Base-by-base conservation (phyloP, 805 yeast genomes). In the Cyberlindnera subsufficiens region DNA sequence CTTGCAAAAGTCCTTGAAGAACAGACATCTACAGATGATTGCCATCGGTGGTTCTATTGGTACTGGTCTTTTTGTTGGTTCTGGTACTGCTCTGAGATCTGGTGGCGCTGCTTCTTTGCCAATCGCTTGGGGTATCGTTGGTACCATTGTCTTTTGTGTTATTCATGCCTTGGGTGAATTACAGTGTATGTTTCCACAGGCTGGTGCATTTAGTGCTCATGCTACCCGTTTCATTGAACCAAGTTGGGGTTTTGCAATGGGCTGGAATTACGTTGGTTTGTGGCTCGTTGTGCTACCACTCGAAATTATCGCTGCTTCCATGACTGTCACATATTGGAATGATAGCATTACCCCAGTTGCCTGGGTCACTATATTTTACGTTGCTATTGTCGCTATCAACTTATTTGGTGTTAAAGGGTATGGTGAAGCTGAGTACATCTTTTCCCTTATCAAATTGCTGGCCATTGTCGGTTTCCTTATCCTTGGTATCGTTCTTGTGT, bases 21-120 rank as follows among this genome's bases (percentile, higher is more conserved):
- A 66, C 35, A 73, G 84, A 65, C 86, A 80, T 53, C 58, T 81
- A 53, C 78, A 79, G 50, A 78, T 82, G 75, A 74, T 82, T 47
- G 79, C 86, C 30, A 76, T 82, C 36, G 86, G 86, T 32, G 80
- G 84, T 37, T 72, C 81, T 34, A 75, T 81, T 32, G 86, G 86
- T 45, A 79, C 86, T 0, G 86, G 88, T 56, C 63, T 81, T 43
- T 79, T 82, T 48, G 75, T 81, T 42, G 86, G 85, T 44, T 72
- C 83, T 3, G 86, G 86, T 42, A 62, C 71, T 35, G 77, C 84
- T 1, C 65, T 82, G 46, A 58, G 59, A 30, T 67, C 71, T 16
- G 83, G 83, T 54, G 88, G 88, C 34, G 83, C 86, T 5, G 85
- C 79, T 3, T 74, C 82, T 30, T 59, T 81, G 30, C 68, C 81